Base-by-base conservation (phyloP, 2,329 filamentous ascomycete species). In the Lanzia echinophila region DNA sequence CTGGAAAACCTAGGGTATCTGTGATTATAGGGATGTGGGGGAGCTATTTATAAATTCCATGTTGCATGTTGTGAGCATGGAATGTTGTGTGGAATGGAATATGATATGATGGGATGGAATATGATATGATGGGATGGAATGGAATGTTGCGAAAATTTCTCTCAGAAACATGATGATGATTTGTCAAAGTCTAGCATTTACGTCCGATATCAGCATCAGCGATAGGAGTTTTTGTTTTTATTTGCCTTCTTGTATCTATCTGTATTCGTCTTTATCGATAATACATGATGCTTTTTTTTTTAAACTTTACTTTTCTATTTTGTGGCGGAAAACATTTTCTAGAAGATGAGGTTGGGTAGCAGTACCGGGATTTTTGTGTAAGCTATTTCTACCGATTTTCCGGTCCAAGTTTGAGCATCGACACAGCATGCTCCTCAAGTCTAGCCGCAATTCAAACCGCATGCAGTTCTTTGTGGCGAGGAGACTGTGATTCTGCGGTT, bases 391-490 rank as follows among this genome's bases (percentile, higher is more conserved):
- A 4, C 8, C 24, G 24, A 63, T 34, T 70, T 61, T 68, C 63
- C 1, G 72, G 72, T 0, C 76, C 79, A 2, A 79, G 76, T 58
- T 72, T 81, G 65, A 80, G 77, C 0, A 65, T 83, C 10, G 79
- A 83, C 48, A 83, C 81, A 1, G 81, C 78, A 20, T 84, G 81
- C 64, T 81, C 78, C 28, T 75, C 75, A 4, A 78, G 75, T 45
- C 68, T 83, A 15, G 74, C 80, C 2, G 75, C 76, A 0, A 69
- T 82, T 2, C 76, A 83, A 60, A 65, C 77, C 36, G 79, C 77
- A 1, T 74, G 73, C 17, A 74, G 77, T 48, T 75, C 73, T 22
- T 65, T 83, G 0, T 68, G 72, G 5, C 68, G 61, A 19, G 71
- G 73, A 2, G 75, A 80, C 43, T 70, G 71, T 0, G 70, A 70